phyloP scores from a whole-genome alignment of 2,329 filamentous ascomycete species.

The Fonsecaea monophora region DNA sequence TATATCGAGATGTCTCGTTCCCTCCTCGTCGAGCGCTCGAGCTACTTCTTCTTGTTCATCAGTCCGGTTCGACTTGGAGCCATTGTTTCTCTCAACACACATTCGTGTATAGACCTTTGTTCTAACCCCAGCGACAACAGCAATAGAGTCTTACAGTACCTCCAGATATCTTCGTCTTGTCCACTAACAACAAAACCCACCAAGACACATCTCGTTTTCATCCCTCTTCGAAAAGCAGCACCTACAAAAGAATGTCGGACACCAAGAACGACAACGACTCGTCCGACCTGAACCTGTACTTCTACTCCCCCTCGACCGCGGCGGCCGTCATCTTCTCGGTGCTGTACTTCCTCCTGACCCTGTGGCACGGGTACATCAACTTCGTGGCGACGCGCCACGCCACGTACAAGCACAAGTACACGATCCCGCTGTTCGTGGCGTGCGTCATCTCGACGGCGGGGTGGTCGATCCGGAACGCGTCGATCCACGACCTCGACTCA shows the following conservation, averaged over 20 bases:
- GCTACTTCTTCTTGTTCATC: neutral
- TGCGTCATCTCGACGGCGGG: conserved; percentile 52
- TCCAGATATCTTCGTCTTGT: neutral
- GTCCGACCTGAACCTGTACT: conserved; percentile 47
- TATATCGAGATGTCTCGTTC: neutral
- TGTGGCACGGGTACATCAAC: conserved; percentile 52
- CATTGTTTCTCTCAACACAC: neutral
- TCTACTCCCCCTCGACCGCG: conserved; percentile 54
- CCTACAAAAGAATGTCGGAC: neutral
- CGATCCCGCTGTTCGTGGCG: conserved; percentile 54
- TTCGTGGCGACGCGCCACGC: conserved; percentile 51
- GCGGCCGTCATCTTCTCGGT: conserved; percentile 53
- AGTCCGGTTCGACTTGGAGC: neutral
- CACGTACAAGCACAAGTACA: conserved; percentile 46
- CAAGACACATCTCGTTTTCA: neutral
- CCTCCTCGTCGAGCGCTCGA: neutral
- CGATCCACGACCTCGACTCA: conserved; percentile 44
- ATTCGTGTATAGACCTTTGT: neutral
- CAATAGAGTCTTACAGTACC: neutral
- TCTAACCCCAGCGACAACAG: neutral
- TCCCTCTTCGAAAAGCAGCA: neutral
- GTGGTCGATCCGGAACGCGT: conserved; percentile 51
- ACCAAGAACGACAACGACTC: conserved; percentile 8
- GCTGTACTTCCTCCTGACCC: conserved; percentile 50
- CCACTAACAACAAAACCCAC: neutral